Conservation (phyloP, 2,329 filamentous ascomycete genomes). For the Sarocladiaceae sp. region DNA sequence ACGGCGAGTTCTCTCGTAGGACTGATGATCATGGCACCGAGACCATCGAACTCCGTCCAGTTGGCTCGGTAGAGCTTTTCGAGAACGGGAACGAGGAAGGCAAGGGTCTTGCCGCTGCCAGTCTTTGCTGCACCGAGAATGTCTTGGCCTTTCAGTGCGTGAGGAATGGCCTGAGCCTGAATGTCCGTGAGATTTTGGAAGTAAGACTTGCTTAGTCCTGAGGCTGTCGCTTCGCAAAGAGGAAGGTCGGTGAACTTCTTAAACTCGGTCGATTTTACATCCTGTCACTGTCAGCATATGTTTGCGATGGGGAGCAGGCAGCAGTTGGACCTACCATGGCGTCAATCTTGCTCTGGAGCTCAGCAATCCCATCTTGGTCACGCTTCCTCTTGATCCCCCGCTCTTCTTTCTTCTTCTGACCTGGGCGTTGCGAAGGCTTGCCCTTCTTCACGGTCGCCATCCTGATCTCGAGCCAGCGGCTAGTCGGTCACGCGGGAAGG, state of each 20-base stretch:
- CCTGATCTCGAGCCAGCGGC: too few species aligned
- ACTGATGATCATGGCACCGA: constrained; percentile 88
- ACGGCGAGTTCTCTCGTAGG: constrained; percentile 93
- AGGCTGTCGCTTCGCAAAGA: constrained; percentile 73
- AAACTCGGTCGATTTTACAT: constrained; percentile 53
- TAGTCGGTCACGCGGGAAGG: too few species aligned
- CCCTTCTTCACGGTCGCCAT: constrained; percentile 18
- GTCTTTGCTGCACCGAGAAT: constrained; percentile 95
- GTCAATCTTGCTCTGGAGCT: constrained; percentile 27
- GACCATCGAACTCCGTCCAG: constrained; percentile 87
- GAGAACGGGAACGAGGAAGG: constrained; percentile 86
- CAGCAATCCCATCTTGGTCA: constrained; percentile 30
- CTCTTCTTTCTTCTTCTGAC: constrained; percentile 19
- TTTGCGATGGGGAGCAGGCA: neutral
- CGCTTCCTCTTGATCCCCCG: constrained; percentile 34
- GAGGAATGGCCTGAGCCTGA: constrained; percentile 82
- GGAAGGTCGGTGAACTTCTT: constrained; percentile 80
- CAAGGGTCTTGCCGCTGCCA: constrained; percentile 90
- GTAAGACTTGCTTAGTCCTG: constrained; percentile 79
- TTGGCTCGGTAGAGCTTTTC: constrained; percentile 86
- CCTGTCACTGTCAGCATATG: constrained; percentile 34
- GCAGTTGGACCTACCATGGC: constrained; percentile 25
- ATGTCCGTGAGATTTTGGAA: constrained; percentile 90
- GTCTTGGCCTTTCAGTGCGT: constrained; percentile 80
- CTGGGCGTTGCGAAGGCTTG: constrained; percentile 14